These are phyloP conservation scores for Pseudogymnoascus sp. DNA, from an alignment of 2,329 filamentous ascomycete genomes.

Conservation along the genomic window DNA sequence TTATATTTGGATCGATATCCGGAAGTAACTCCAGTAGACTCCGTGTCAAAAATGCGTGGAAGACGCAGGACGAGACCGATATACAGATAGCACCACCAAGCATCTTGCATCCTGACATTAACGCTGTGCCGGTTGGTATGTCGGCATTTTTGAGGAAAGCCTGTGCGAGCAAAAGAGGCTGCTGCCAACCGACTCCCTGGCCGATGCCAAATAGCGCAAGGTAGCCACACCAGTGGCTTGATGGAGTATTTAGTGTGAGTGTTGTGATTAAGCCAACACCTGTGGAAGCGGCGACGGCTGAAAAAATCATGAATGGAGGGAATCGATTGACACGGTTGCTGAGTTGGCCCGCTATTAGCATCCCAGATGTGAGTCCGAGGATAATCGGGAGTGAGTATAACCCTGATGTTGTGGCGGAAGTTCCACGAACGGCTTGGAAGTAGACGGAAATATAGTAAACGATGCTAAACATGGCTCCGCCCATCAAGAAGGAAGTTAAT, in stretches of 20 bases:
- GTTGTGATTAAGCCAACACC: slow-evolving; percentile 35
- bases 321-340: slow-evolving; percentile 27
- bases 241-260: slow-evolving; percentile 28
- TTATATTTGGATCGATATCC: not conserved
- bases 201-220: slow-evolving; percentile 15
- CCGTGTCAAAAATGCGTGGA: slow-evolving; percentile 28
- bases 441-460: slow-evolving; percentile 38
- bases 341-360: slow-evolving; percentile 27
- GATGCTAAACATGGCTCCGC: slow-evolving; percentile 23
- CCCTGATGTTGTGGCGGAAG: slow-evolving; percentile 32
- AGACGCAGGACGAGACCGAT: slow-evolving; percentile 58
- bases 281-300: slow-evolving; percentile 35
- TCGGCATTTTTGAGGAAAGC: slow-evolving; percentile 42
- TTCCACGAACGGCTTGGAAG: slow-evolving; percentile 38
- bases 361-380: slow-evolving; percentile 24
- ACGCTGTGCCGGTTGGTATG: slow-evolving; percentile 45
- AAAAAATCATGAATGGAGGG: slow-evolving; percentile 25
- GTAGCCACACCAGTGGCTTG: slow-evolving; percentile 31
- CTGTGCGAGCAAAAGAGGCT: slow-evolving; percentile 34
- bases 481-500: slow-evolving; percentile 29
- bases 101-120: slow-evolving; percentile 54
- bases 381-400: slow-evolving; percentile 30
- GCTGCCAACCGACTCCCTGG: slow-evolving; percentile 20
- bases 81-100: slow-evolving; percentile 60
- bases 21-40: not conserved